Evolutionary conservation across 2,329 filamentous ascomycete genomes (phyloP).

Genomic region (Fusarium lateritium): DNA sequence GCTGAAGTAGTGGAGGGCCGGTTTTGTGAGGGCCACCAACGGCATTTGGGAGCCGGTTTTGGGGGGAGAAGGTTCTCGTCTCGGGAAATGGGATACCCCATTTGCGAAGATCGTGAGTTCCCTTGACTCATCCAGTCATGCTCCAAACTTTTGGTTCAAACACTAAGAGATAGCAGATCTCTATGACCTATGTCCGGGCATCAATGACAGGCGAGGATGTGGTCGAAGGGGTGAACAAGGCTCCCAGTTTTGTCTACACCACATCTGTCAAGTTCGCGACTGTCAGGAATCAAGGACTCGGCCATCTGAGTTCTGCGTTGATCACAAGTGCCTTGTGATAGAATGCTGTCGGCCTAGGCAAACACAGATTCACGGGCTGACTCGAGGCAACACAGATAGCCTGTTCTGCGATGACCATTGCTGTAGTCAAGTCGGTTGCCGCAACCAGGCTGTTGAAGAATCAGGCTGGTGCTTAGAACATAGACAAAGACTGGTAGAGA

Average conservation of each 20-base stretch:
- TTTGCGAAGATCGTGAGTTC: conserved; percentile 47
- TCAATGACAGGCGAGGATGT: conserved; percentile 26
- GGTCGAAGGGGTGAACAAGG: conserved; percentile 21
- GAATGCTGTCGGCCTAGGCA: conserved; percentile 36
- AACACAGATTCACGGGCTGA: neutral
- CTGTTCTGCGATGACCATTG: conserved; percentile 43
- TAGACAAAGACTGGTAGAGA: conserved; percentile 2
- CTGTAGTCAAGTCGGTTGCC: conserved; percentile 41
- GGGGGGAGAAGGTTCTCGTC: conserved; percentile 22
- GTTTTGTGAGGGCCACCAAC: conserved; percentile 45
- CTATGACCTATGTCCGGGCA: conserved; percentile 23
- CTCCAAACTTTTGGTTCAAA: too few relatives aligned
- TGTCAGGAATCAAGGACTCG: conserved; percentile 35
- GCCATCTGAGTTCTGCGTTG: conserved; percentile 38
- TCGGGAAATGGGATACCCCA: conserved; percentile 30
- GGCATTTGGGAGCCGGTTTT: conserved; percentile 18
- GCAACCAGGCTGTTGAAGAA: conserved; percentile 18
- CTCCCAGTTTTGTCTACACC: conserved; percentile 36
- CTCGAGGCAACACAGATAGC: neutral
- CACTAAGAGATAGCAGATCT: conserved; percentile 21
- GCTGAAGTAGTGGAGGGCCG: conserved; percentile 38
- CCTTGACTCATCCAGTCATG: neutral
- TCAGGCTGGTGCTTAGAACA: conserved; percentile 39
- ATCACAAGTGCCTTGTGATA: conserved; percentile 35
- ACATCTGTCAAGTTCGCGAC: conserved; percentile 44